phyloP scores from a whole-genome alignment of 345 rosid genomes.

The Populus euphratica region DNA sequence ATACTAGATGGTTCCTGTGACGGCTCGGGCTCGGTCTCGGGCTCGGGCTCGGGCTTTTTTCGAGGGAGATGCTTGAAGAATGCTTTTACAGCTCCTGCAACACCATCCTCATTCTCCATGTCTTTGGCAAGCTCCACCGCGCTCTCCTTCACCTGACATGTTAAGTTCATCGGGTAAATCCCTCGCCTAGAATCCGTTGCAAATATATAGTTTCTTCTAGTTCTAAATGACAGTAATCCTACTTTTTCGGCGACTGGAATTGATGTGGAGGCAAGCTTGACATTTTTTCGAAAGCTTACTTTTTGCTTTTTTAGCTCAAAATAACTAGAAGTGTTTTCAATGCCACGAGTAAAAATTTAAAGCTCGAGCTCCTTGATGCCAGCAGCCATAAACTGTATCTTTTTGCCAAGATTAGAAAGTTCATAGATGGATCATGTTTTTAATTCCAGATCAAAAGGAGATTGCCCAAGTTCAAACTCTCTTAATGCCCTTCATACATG shows the following conservation, averaged over 20 bases:
- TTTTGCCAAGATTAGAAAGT: not conserved
- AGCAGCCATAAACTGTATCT: not conserved
- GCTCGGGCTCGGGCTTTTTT: constrained; percentile 28
- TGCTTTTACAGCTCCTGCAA: constrained; percentile 89
- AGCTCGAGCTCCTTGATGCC: not conserved
- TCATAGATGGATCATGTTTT: not conserved
- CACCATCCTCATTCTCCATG: constrained; percentile 95
- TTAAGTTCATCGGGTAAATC: not conserved
- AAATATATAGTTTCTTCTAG: not conserved
- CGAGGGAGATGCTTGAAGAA: constrained; percentile 79
- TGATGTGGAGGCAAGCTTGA: not conserved
- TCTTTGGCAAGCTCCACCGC: constrained; percentile 85
- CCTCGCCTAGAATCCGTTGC: not conserved
- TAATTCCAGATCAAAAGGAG: not conserved
- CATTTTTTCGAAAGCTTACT: not conserved
- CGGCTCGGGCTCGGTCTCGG: constrained; percentile 20
- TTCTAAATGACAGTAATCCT: not conserved
- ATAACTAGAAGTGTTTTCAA: not conserved
- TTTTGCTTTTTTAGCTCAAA: not conserved
- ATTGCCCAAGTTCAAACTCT: not conserved
- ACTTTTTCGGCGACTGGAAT: not conserved
- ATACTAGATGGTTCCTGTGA: constrained; percentile 37
- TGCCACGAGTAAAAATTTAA: not conserved
- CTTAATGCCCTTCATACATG: not conserved
- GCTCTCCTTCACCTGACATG: constrained; percentile 69